Conservation (phyloP, 805 yeast species). For the Wickerhamiella shivajii region DNA sequence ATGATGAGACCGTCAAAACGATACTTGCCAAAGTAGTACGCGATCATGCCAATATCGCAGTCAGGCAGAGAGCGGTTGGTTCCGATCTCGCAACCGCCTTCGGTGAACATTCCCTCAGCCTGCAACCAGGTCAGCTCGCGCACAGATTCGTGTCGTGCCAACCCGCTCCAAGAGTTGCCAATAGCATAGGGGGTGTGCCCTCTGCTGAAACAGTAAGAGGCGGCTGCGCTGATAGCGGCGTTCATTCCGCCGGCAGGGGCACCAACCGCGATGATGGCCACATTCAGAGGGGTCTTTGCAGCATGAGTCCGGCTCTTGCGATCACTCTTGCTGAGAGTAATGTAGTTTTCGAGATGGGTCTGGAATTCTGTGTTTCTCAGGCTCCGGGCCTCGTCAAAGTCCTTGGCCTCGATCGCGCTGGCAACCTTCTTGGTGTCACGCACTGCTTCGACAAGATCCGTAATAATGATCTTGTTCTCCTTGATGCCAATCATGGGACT, state of each 20-base stretch:
- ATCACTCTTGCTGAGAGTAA: conserved; percentile 53
- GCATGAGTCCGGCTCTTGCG: conserved; percentile 45
- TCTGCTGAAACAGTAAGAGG: conserved; percentile 69
- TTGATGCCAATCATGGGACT: conserved; percentile 86
- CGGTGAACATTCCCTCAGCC: conserved; percentile 73
- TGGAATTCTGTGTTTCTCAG: conserved; percentile 79
- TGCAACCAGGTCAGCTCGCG: conserved; percentile 65
- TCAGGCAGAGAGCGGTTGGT: conserved; percentile 83
- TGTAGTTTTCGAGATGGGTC: conserved; percentile 62
- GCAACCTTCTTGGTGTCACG: conserved; percentile 80
- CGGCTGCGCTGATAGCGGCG: conserved; percentile 82
- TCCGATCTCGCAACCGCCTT: conserved; percentile 95
- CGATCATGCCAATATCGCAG: conserved; percentile 74
- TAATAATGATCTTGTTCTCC: conserved; percentile 76
- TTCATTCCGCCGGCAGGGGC: conserved; percentile 98
- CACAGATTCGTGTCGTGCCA: conserved; percentile 78
- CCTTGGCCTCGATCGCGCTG: conserved; percentile 59
- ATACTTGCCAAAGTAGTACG: conserved; percentile 83
- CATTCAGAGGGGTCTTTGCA: conserved; percentile 30
- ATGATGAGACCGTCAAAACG: conserved; percentile 76
- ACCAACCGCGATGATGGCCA: conserved; percentile 84
- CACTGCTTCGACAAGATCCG: conserved; percentile 83
- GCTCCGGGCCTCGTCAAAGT: conserved; percentile 75
- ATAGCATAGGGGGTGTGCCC: conserved; percentile 90
- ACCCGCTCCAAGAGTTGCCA: conserved; percentile 85